Base-by-base conservation (phyloP, 345 rosid genomes). In the Diplotaxis tenuifolia region DNA sequence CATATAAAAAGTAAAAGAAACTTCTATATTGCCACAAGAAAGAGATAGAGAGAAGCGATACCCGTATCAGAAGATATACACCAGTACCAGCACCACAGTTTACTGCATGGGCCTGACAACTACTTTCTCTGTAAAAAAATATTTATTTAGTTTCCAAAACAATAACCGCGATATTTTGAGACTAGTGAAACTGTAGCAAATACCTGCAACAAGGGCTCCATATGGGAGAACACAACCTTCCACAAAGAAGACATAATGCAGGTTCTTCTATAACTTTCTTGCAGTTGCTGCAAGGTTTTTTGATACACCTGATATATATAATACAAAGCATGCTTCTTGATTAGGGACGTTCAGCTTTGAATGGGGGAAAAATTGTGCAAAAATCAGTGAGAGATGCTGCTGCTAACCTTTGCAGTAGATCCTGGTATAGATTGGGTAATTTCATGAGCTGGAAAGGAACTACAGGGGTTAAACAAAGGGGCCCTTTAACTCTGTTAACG, bases 141-240 rank as follows among this genome's bases (percentile, higher is more conserved):
- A 14, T 31, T 23, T 49, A 56, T 34, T 71, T 15, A 55, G 52
- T 45, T 42, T 68, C 54, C 9, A 28, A 11, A 28, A 28, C 25
- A 9, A 23, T 20, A 62, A 65, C 34, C 12, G 64, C 23, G 65
- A 50, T 47, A 63, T 31, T 34, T 63, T 36, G 57, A 64, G 53
- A 50, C 69, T 68, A 67, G 23, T 38, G 9, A 68, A 64, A 68
- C 74, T 40, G 34, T 64, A 36, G 29, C 38, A 59, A 21, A 22
- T 68, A 95, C 99, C 96, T 92, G 99, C 96, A 92, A 82, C 98
- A 95, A 7, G 81, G 16, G 66, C 82, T 89, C 94, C 90, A 86
- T 59, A 57, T 78, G 21, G 91, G 85, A 40, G 88, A 85, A 87
- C 98, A 92, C 76, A 92, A 70, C 84, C 84, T 92, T 73, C 99